phyloP scores from a whole-genome alignment of 1,284 basidiomycete genomes.

The Dichomitus squalens region DNA sequence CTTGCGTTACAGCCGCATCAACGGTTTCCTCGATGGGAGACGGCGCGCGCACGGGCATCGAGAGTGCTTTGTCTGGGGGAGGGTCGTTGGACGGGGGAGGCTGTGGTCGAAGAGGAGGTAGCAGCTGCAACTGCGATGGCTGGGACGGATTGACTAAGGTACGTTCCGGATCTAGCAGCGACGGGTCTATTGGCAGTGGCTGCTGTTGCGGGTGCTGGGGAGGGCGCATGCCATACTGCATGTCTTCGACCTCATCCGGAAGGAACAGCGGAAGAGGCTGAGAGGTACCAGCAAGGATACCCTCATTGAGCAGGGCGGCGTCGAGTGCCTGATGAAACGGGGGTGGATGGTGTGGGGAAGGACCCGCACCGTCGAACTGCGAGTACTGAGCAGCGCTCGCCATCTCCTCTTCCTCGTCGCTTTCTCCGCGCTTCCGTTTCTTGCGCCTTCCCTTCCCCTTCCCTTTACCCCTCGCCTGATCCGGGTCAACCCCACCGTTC shows the following conservation, averaged over 20 bases:
- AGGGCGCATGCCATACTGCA: conserved; percentile 23
- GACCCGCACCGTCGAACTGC: conserved; percentile 9
- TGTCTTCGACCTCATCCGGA: conserved; percentile 41
- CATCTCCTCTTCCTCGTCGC: conserved; percentile 42
- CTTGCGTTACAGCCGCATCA: conserved; percentile 59
- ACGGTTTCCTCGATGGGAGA: conserved; percentile 48
- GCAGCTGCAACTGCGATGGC: conserved; percentile 14
- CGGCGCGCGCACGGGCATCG: conserved; percentile 10
- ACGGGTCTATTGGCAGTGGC: conserved; percentile 48
- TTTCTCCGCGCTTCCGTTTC: conserved; percentile 41
- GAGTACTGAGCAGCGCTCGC: conserved; percentile 14
- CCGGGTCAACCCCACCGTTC: conserved; percentile 32
- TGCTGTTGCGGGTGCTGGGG: conserved; percentile 36
- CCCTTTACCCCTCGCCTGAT: conserved; percentile 2
- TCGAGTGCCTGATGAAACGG: conserved; percentile 39
- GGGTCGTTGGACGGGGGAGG: background rate
- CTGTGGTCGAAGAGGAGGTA: no score
- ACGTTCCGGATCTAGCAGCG: conserved; percentile 42
- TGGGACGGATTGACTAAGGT: conserved; percentile 17
- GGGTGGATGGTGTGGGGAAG: conserved; percentile 2
- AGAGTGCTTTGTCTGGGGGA: conserved; percentile 22
- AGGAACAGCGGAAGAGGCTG: conserved; percentile 44
- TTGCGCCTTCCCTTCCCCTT: conserved; percentile 43
- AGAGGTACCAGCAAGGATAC: conserved; percentile 44
- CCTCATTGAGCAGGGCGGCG: conserved; percentile 46